Base-by-base conservation (phyloP, 768 basidiomycete genomes). In the Antrodiella citrinella region DNA sequence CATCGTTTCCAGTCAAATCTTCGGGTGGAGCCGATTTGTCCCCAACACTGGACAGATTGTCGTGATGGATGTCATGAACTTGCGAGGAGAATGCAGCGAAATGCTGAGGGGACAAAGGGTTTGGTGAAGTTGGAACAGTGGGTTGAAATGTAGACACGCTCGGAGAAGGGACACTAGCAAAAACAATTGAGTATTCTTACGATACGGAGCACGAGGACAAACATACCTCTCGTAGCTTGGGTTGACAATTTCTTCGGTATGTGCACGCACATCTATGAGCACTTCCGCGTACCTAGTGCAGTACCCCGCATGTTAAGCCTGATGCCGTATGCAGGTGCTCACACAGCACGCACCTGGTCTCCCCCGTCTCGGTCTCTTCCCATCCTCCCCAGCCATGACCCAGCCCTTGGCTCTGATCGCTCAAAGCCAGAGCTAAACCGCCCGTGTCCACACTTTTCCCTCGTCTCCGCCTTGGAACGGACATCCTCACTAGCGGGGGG, bases 261-360 rank as follows among this genome's bases (percentile, higher is more conserved):
- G 82, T 44, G 74, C 80, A 60, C 84, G 88, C 84, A 95, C 91
- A 51, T 88, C 86, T 62, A 79, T 81, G 46, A 94, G 71, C 49
- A 91, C 66, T 63, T 94, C 92, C 1, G 92, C 92, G 60, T 85
- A 86, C 59, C 77, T 77, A 26, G 39, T 10, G 39, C 25, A 15
- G 23, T 19, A 41, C 20, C 18, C 30, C 23, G 19, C 47, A 26
- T 75, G 53, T 30, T 13, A 53, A 50, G 40, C 45, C 54, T 63
- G 26, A 61, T 54, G 25, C 44, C 53, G 41, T 39, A 45, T 18
- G 12, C 20, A 15, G 15, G 13, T 18, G 35, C 35, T 47, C 51
- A 57, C 57, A 54, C 26, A 24, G 49, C 46, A 68, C 78, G 59
- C 60, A 84, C 84, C 68, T 68, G 15, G 67, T 71, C 69, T 67